Evolutionary conservation across 148 eudicot genomes (phyloP).

Genomic region (Pouteria glomerata): DNA sequence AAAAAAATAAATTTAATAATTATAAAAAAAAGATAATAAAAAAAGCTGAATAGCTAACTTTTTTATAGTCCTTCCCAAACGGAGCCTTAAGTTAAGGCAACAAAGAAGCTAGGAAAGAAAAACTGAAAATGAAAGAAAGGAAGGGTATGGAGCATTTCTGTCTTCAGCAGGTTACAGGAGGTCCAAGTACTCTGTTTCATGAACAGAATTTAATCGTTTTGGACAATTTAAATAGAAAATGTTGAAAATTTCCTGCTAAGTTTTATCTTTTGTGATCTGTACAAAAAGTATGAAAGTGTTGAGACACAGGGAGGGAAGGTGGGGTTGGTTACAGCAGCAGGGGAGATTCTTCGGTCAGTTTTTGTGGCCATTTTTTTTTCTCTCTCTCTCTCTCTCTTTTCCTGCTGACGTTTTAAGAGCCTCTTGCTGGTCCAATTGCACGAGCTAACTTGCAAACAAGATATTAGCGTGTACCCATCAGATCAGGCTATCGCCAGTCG

Average conservation of each 20-base stretch:
- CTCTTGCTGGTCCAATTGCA: conserved; percentile 27
- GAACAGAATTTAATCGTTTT: conserved; percentile 31
- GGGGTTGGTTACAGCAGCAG: conserved; percentile 20
- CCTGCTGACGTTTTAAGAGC: conserved; percentile 26
- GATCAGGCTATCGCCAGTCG: too few relatives aligned
- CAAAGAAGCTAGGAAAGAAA: background rate
- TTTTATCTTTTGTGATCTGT: background rate
- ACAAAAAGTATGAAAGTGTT: background rate
- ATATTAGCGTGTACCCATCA: background rate
- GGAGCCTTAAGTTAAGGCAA: background rate
- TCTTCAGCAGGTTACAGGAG: conserved; percentile 30
- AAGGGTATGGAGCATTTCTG: conserved; percentile 42
- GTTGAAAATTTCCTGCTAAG: conserved; percentile 9
- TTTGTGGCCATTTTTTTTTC: too few relatives aligned
- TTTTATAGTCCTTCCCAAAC: too few relatives aligned
- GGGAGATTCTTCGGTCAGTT: conserved; percentile 41
- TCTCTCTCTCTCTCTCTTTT: background rate
- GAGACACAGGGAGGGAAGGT: background rate
- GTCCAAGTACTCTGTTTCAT: conserved; percentile 43
- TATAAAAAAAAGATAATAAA: too few relatives aligned
- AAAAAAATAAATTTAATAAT: too few relatives aligned
- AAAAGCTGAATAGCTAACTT: too few relatives aligned
- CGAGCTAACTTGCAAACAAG: conserved; percentile 15
- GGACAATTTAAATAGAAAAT: conserved; percentile 23
- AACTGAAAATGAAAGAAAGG: background rate